Evolutionary conservation across 305 asterid genomes (phyloP), one percentile per base, ranked within the genome.

Genomic region (Ajuga reptans): DNA sequence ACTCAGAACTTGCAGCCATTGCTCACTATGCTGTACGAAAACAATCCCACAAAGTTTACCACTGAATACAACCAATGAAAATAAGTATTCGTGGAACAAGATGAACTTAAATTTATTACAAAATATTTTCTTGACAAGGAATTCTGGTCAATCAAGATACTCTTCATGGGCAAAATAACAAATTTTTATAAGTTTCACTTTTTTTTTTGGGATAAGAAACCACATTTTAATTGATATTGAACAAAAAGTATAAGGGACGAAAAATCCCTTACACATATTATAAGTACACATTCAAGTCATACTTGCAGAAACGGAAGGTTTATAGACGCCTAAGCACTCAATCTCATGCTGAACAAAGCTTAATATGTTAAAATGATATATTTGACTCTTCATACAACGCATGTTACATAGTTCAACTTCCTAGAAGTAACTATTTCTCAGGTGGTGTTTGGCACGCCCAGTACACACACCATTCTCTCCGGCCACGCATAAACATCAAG

Each of bases 1-100:
- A 55, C 39, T 66, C 14, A 75, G 60, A 78, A 72, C 51, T 66
- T 59, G 53, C 64, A 61, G 56, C 21, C 56, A 62, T 36, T 33
- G 61, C 51, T 14, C 18, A 63, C 64, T 33, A 72, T 15, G 46
- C 45, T 47, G 31, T 57, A 72, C 29, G 46, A 41, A 51, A 43
- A 63, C 55, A 68, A 66, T 11, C 58, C 63, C 21, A 66, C 56
- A 60, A 41, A 57, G 9, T 14, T n/a, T 71, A 58, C 33, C 42
- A 54, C 33, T 15, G 34, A 33, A 58, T 37, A 29, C 70, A 49
- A 62, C 58, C 10, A 64, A 45, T 6, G 41, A 62, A 59, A 55
- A 55, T 52, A 34, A 24, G 61, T 42, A 21, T 50, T 34, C 36
- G 60, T 27, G 47, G 64, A 64, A 27, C 27, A 1, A 10, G 11